A percentile compares a stretch with the other conserved stretches of the same genome.
Conservation (phyloP, 495 filamentous ascomycete genomes). For the Hyaloscypha variabilis region DNA sequence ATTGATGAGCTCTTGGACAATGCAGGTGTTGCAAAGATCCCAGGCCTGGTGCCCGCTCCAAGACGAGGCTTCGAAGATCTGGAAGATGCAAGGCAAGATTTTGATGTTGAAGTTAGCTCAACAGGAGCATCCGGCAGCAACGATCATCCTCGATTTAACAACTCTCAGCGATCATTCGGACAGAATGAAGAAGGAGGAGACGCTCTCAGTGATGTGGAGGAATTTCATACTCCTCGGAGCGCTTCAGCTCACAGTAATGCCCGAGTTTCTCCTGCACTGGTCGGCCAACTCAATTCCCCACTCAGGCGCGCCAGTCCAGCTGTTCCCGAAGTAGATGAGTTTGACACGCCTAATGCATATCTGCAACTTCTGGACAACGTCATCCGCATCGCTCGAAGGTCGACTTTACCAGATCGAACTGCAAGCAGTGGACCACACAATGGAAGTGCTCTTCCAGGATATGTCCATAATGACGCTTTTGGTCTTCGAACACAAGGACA, state of each 20-base stretch:
- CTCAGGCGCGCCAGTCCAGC: slow-evolving; percentile 6
- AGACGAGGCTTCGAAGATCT: slow-evolving; percentile 6
- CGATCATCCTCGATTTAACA: no score
- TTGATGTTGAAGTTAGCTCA: background rate
- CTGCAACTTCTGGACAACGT: slow-evolving; percentile 34
- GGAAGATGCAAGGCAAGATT: background rate
- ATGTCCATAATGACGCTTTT: slow-evolving; percentile 21
- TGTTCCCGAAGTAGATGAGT: slow-evolving; percentile 8
- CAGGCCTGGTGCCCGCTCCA: slow-evolving; percentile 12
- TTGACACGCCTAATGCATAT: slow-evolving; percentile 20
- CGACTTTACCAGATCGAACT: slow-evolving; percentile 31
- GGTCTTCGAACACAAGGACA: slow-evolving; percentile 27
- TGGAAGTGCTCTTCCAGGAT: slow-evolving; percentile 6
- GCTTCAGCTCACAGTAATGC: background rate
- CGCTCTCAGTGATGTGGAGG: background rate
- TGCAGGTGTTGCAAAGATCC: slow-evolving; percentile 15
- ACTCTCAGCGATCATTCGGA: no score
- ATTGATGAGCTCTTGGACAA: slow-evolving; percentile 28
- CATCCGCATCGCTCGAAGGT: slow-evolving; percentile 30
- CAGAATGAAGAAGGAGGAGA: background rate
- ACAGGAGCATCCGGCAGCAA: background rate
- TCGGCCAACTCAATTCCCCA: background rate
- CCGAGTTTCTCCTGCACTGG: slow-evolving; percentile 7
- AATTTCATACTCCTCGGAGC: background rate
- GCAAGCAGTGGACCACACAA: slow-evolving; percentile 23